Evolutionary conservation across 768 basidiomycete species (phyloP).

Genomic region (Clitopilus hobsonii): DNA sequence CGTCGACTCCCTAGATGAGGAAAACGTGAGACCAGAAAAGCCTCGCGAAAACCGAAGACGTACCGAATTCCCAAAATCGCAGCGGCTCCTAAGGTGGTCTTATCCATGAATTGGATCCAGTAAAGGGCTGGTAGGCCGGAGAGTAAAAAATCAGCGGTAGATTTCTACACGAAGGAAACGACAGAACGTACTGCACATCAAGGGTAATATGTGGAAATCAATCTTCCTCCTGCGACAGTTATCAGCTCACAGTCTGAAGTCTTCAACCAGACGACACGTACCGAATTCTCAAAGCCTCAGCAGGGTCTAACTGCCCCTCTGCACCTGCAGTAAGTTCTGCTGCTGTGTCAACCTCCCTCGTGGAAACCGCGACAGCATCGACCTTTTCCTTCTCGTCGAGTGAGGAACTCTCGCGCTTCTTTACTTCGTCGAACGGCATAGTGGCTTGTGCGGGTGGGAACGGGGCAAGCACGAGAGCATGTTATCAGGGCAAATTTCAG

Average conservation of each 20-base stretch:
- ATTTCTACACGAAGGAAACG: conserved; percentile 16
- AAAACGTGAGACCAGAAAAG: neutral
- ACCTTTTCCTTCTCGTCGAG: conserved; percentile 21
- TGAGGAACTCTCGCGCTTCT: neutral
- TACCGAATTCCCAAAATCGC: conserved; percentile 71
- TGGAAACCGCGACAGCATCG: conserved; percentile 32
- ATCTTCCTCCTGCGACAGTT: conserved; percentile 49
- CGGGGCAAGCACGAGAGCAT: neutral
- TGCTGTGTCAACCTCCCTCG: conserved; percentile 55
- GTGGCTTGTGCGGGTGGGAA: neutral
- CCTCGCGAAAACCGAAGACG: conserved; percentile 9
- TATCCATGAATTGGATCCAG: conserved; percentile 80
- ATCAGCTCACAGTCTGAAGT: neutral
- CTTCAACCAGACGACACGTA: conserved; percentile 11
- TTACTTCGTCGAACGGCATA: neutral
- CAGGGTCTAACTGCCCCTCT: conserved; percentile 40
- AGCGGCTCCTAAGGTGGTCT: conserved; percentile 62
- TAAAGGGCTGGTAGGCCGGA: conserved; percentile 4
- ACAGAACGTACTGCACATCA: conserved; percentile 61
- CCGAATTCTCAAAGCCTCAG: conserved; percentile 50
- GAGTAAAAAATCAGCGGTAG: no score
- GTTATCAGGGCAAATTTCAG: neutral
- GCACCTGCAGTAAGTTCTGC: conserved; percentile 51
- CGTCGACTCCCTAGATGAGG: conserved; percentile 42
- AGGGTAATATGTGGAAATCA: conserved; percentile 60